Percentiles rank a stretch among this genome's conserved stretches.
Conservation (phyloP, 106 monocot species). For the Posidonia australis region DNA sequence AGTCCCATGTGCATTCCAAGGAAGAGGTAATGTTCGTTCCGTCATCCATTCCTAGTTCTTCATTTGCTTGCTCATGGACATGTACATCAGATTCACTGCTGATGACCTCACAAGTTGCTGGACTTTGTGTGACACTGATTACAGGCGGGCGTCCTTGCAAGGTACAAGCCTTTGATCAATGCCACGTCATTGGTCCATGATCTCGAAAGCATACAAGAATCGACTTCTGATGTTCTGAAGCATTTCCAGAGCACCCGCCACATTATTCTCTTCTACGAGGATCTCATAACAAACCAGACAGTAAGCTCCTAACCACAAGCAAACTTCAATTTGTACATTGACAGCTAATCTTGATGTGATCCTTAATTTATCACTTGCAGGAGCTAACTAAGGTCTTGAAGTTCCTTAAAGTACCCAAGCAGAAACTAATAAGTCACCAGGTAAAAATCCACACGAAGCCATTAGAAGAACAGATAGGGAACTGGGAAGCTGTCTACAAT, state of each 20-base stretch:
- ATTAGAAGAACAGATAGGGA: constrained; percentile 49
- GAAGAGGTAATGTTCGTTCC: constrained; percentile 33
- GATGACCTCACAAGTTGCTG: neutral
- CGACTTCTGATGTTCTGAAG: constrained; percentile 7
- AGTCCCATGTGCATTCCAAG: constrained; percentile 70
- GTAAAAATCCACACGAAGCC: constrained; percentile 87
- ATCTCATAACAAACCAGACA: constrained; percentile 30
- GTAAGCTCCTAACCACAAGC: constrained; percentile 25
- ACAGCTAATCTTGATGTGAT: neutral
- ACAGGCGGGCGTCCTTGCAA: constrained; percentile 25
- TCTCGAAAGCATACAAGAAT: constrained; percentile 4
- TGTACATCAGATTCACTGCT: too few relatives aligned
- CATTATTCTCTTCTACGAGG: constrained; percentile 27
- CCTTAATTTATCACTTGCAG: constrained; percentile 11
- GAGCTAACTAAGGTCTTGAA: constrained; percentile 52
- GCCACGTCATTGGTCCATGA: constrained; percentile 14
- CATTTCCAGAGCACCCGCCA: constrained; percentile 15
- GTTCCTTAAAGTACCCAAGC: constrained; percentile 61
- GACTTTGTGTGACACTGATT: neutral
- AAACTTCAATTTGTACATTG: neutral
- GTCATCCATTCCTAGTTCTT: neutral
- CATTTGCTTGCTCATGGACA: too few relatives aligned
- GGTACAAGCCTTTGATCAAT: constrained; percentile 20
- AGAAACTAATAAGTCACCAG: constrained; percentile 53
- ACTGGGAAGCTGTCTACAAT: constrained; percentile 52